Evolutionary conservation across 2,329 filamentous ascomycete genomes (phyloP).

Genomic region (Neonectria faginata): DNA sequence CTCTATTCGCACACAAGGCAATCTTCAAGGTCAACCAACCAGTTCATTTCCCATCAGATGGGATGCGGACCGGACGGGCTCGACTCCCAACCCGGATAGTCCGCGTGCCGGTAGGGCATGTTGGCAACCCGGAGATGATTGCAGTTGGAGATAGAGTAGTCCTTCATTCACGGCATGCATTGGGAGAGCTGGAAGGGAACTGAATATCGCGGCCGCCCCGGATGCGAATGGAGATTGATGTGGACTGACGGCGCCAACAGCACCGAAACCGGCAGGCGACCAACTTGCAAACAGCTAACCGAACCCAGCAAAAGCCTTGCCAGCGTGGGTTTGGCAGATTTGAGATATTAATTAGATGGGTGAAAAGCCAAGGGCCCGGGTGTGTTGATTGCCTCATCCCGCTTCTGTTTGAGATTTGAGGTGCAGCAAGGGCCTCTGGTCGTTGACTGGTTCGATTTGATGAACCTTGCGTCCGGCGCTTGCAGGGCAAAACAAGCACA

Average conservation of each 20-base stretch:
- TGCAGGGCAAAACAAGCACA: slow-evolving; percentile 16
- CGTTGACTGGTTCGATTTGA: slow-evolving; percentile 23
- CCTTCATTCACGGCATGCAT: slow-evolving; percentile 14
- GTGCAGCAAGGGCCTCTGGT: slow-evolving; percentile 30
- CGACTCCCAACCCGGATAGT: slow-evolving; percentile 8
- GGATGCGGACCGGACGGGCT: not conserved
- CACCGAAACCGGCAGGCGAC: not conserved
- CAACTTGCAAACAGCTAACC: slow-evolving; percentile 8
- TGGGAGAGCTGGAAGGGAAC: not conserved
- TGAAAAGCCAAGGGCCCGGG: slow-evolving; percentile 21
- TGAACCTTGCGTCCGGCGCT: slow-evolving; percentile 31
- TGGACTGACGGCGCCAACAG: slow-evolving; percentile 11
- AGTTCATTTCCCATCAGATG: not conserved
- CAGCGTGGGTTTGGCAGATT: slow-evolving; percentile 20
- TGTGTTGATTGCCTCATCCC: slow-evolving; percentile 39
- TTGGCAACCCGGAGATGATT: slow-evolving; percentile 21
- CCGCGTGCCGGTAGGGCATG: slow-evolving; percentile 10
- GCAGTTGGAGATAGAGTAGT: slow-evolving; percentile 25
- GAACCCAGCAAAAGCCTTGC: slow-evolving; percentile 9
- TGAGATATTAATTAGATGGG: slow-evolving; percentile 31
- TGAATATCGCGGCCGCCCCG: slow-evolving; percentile 20
- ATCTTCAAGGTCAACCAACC: not conserved
- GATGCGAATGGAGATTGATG: slow-evolving; percentile 19
- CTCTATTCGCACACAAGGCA: not conserved
- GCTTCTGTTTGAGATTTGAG: slow-evolving; percentile 41